phyloP scores from a whole-genome alignment of 345 rosid genomes.

The Hibiscus syriacus region DNA sequence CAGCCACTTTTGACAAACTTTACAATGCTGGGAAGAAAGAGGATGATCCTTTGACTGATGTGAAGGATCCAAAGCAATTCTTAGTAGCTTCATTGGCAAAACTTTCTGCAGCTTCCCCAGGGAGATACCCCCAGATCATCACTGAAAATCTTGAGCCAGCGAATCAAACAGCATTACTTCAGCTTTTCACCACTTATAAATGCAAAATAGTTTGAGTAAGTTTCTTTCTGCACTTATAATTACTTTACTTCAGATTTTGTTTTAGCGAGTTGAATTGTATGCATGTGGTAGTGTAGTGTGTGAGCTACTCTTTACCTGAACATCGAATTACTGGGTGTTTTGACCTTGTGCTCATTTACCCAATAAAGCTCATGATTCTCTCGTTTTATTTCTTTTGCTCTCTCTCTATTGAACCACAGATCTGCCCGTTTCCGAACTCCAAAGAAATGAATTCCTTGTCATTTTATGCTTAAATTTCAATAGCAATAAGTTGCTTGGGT shows the following conservation, averaged over 20 bases:
- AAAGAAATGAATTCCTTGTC: neutral
- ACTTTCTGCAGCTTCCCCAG: slow-evolving; percentile 60
- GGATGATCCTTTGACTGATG: slow-evolving; percentile 76
- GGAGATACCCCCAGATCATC: slow-evolving; percentile 69
- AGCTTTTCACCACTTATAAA: slow-evolving; percentile 59
- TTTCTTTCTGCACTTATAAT: neutral
- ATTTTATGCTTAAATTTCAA: neutral
- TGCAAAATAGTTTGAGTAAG: slow-evolving; percentile 63
- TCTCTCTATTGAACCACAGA: neutral
- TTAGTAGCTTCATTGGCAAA: slow-evolving; percentile 56
- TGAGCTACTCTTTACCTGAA: neutral
- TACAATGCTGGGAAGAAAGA: slow-evolving; percentile 87
- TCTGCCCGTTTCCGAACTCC: neutral
- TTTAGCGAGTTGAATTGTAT: neutral
- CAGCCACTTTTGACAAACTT: slow-evolving; percentile 72
- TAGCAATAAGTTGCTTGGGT: neutral
- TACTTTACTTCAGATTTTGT: neutral
- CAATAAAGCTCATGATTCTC: neutral
- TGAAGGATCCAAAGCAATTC: slow-evolving; percentile 75
- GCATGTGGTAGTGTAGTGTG: neutral
- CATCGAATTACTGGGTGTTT: neutral
- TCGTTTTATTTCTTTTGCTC: neutral
- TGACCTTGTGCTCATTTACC: neutral
- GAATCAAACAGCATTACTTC: slow-evolving; percentile 61
- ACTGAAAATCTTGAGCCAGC: slow-evolving; percentile 58